Base-by-base conservation (phyloP, 2,329 filamentous ascomycete genomes). In the Phoma sp. region DNA sequence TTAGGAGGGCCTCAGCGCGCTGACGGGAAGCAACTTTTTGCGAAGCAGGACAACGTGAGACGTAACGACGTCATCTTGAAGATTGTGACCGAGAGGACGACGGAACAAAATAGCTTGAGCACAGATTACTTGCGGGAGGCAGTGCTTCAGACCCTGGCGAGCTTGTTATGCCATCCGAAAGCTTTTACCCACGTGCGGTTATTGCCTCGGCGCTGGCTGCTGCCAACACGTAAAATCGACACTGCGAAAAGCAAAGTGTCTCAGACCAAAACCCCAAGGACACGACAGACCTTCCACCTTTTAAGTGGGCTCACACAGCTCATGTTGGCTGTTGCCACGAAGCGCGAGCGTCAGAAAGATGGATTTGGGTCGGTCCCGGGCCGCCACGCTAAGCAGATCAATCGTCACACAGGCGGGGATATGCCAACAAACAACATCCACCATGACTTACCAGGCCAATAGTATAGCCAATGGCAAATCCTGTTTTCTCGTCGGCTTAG, bases 11-110 rank as follows among this genome's bases (percentile, higher is more conserved):
- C 48, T 52, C 23, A 52, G 41, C 35, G 48, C 29, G n/a, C 37
- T 29, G 35, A 44, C 40, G 4, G 44, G 30, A 52, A 30, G 30
- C 23, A 51, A 11, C 42, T 39, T 37, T 36, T 37, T 47, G 36
- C 35, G 41, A 57, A 36, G 49, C 41, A 45, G 37, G 36, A 50
- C 42, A 37, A 29, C 27, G 27, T 32, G 46, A 44, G 38, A 59
- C 49, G 47, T 33, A 37, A 11, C 41, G 55, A 58, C 55, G 52
- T 60, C 58, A 59, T 60, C 46, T 25, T 44, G 51, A 35, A 40
- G 45, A 60, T 58, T 55, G 18, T 23, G 11, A 44, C 29, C 22
- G 45, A 35, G 33, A 13, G 41, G 10, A 11, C 25, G 33, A 14
- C 13, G 27, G 22, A 35, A 45, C n/a, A 24, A 2, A 18, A 33